A percentile compares a stretch with the other conserved stretches of the same genome.
Conservation (phyloP, 345 rosid species). For the Aethionema arabicum region DNA sequence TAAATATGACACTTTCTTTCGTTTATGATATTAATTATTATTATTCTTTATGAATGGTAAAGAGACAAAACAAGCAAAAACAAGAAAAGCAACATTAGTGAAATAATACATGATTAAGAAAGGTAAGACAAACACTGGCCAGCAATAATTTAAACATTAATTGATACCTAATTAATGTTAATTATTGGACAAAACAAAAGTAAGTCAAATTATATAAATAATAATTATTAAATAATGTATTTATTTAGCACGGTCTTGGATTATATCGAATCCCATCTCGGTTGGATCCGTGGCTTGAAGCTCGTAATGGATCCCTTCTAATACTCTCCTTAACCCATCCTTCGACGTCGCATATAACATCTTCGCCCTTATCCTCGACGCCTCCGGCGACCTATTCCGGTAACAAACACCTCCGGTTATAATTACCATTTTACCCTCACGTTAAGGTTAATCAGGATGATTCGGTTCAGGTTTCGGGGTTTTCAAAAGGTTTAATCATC, state of each 20-base stretch:
- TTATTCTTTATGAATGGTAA: conserved; percentile 10
- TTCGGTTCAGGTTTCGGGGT: background rate
- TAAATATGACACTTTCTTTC: no score
- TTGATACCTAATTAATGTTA: conserved; percentile 37
- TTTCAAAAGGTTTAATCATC: no score
- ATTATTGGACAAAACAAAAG: conserved; percentile 37
- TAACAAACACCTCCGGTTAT: background rate
- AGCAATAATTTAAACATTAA: conserved; percentile 35
- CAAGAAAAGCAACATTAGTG: conserved; percentile 22
- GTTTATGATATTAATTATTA: no score
- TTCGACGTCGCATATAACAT: conserved; percentile 90
- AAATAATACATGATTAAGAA: conserved; percentile 26
- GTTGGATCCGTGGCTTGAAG: conserved; percentile 94
- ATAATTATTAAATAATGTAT: background rate
- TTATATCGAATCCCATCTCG: conserved; percentile 95
- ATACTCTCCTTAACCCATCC: conserved; percentile 73
- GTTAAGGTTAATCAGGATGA: no score
- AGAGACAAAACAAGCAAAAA: background rate
- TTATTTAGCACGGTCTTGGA: conserved; percentile 71
- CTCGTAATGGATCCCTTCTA: conserved; percentile 91
- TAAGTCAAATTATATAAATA: conserved; percentile 26
- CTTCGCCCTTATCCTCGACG: conserved; percentile 84
- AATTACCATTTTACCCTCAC: conserved; percentile 7
- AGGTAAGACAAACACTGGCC: conserved; percentile 26
- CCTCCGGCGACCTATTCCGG: conserved; percentile 68